Evolutionary conservation across 164 flowering plant genomes (phyloP), one percentile per base, ranked within the genome.

Genomic region (Piper longum): DNA sequence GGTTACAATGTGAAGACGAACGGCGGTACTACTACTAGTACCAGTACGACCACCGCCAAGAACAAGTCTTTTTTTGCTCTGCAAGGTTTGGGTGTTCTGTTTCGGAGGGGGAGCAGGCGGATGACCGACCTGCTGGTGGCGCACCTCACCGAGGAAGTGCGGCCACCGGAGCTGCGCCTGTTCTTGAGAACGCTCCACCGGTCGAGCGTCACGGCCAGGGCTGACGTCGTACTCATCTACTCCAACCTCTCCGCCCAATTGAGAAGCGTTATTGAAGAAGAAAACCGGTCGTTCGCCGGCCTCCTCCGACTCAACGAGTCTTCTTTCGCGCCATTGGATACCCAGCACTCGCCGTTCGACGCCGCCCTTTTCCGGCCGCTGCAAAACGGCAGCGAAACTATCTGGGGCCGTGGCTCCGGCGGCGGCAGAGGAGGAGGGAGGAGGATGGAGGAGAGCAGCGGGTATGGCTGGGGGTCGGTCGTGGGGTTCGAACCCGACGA

Each of bases 31-130:
- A 26, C 36, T 26, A 26, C 36, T 26, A 26, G 36, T 26, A 26
- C 36, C 36, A 26, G 36, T 26, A 26, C 36, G 1, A 26, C 36
- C 36, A 1, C 36, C 36, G 19, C 43, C 19, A 40, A 57, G 59
- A 61, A 11, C 26, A 41, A 4, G 8, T 61, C 4, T 13, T 43
- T 0, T 11, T 57, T 18, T n/a, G 96, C 98, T 36, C 75, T 92
- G 59, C 95, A 91, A 45, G 80, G 93, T 8, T 73, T 92, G 91
- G 98, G 98, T 2, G 70, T 70, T 60, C 64, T 87, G 68, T 86
- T 72, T 42, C 57, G 79, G 16, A 72, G 86, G 64, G 98, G 98
- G 18, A 84, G 84, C 6, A 72, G 54, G 56, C 80, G 87, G 4
- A 83, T 87, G 95, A 72, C 43, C 62, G 96, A 87, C 56, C 79